These are phyloP conservation scores for Lavandula angustifolia DNA, from an alignment of 257 asterid genomes.

Conservation along the genomic window DNA sequence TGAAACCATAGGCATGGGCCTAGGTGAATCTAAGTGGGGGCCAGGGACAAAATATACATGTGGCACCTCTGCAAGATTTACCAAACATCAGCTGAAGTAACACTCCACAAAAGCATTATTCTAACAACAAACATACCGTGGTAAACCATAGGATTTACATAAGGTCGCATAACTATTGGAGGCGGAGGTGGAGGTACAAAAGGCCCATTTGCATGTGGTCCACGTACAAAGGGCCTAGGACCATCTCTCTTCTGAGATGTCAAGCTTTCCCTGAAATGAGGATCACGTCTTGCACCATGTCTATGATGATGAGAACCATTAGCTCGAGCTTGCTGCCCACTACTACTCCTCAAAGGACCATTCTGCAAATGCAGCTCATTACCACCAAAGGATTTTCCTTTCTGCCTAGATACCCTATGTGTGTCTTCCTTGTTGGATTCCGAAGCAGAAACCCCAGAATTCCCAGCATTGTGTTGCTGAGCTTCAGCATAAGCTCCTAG, in stretches of 20 bases:
- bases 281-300: slow-evolving; percentile 62
- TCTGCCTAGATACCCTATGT: slow-evolving; percentile 48
- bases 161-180: slow-evolving; percentile 42
- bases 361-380: slow-evolving; percentile 53
- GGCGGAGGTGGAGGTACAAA: slow-evolving; percentile 40
- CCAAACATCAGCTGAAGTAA: slow-evolving; percentile 25
- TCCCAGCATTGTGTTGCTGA: slow-evolving; percentile 36
- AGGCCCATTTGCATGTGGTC: slow-evolving; percentile 42
- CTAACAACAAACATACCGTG: slow-evolving; percentile 49
- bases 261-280: slow-evolving; percentile 50
- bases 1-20: slow-evolving; percentile 46
- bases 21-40: slow-evolving; percentile 44
- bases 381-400: slow-evolving; percentile 50
- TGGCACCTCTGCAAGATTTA: slow-evolving; percentile 47
- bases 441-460: slow-evolving; percentile 29
- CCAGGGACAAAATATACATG: slow-evolving; percentile 44
- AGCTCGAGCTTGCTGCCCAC: slow-evolving; percentile 52
- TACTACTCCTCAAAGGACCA: slow-evolving; percentile 49
- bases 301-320: slow-evolving; percentile 49
- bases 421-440: slow-evolving; percentile 47
- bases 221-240: slow-evolving; percentile 49
- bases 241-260: slow-evolving; percentile 49
- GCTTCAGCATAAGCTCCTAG: slow-evolving; percentile 36
- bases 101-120: slow-evolving; percentile 3
- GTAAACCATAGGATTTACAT: slow-evolving; percentile 44